Conservation (phyloP, 2,329 filamentous ascomycete genomes). For the Colletotrichum sp. region DNA sequence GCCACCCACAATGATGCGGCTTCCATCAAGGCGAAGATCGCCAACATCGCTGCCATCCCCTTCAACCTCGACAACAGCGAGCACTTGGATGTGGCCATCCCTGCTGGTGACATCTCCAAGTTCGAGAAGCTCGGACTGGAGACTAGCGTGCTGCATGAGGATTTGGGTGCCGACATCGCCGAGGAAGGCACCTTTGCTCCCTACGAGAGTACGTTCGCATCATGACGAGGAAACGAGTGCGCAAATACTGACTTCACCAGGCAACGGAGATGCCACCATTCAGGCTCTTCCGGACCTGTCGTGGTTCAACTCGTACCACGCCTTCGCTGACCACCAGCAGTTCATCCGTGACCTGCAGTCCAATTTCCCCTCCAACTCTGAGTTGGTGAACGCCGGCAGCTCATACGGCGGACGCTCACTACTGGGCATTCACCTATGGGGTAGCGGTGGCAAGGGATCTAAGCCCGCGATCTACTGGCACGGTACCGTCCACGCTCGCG, state of each 20-base stretch:
- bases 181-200: conserved; percentile 22
- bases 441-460: conserved; percentile 43
- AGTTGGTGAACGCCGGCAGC: conserved; percentile 53
- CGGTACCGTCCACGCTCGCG: conserved; percentile 63
- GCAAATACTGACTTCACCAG: not conserved
- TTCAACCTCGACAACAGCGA: conserved; percentile 20
- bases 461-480: conserved; percentile 62
- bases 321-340: conserved; percentile 53
- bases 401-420: conserved; percentile 59
- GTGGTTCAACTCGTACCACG: conserved; percentile 61
- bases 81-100: conserved; percentile 28
- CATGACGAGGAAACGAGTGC: rapidly evolving
- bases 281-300: conserved; percentile 30
- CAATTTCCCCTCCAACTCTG: conserved; percentile 46
- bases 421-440: conserved; percentile 65
- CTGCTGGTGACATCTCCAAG: conserved; percentile 25
- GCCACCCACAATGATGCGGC: conserved; percentile 46
- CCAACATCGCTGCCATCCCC: conserved; percentile 23
- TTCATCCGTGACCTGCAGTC: conserved; percentile 52
- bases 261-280: not conserved
- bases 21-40: conserved; percentile 36
- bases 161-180: conserved; percentile 26
- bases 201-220: not conserved
- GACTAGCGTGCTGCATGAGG: conserved; percentile 23
- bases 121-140: conserved; percentile 28